Conservation (phyloP, 345 rosid genomes). For the Durio zibethinus region DNA sequence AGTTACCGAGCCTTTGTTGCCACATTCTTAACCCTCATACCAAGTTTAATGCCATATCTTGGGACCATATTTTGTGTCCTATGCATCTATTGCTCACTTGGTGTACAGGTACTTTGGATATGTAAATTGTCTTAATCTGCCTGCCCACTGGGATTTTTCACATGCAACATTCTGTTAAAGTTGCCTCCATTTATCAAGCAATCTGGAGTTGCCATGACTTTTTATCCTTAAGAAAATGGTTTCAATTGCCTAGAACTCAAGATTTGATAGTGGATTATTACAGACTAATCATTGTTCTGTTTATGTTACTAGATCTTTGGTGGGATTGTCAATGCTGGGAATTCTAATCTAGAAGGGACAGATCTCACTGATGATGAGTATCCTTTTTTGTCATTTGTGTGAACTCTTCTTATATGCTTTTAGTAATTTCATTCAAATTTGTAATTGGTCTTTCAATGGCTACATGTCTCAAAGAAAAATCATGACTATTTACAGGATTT, state of each 20-base stretch:
- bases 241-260: background rate
- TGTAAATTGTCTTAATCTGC: background rate
- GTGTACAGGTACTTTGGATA: too few species aligned
- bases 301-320: slow-evolving; percentile 64
- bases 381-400: slow-evolving; percentile 41
- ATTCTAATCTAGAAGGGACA: slow-evolving; percentile 52
- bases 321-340: slow-evolving; percentile 90
- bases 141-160: background rate
- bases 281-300: background rate
- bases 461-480: background rate
- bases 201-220: background rate
- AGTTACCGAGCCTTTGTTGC: slow-evolving; percentile 81
- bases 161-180: background rate
- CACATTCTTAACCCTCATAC: slow-evolving; percentile 26
- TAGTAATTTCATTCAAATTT: background rate
- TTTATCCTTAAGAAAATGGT: background rate
- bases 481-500: background rate
- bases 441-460: background rate
- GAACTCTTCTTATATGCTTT: slow-evolving; percentile 2
- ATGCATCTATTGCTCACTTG: too few species aligned
- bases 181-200: background rate
- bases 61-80: too few species aligned
- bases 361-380: slow-evolving; percentile 74
- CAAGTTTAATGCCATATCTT: too few species aligned
- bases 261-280: background rate